These are phyloP conservation scores for Puya raimondii DNA, from an alignment of 176 grass and related monocot genomes.

Conservation along the genomic window DNA sequence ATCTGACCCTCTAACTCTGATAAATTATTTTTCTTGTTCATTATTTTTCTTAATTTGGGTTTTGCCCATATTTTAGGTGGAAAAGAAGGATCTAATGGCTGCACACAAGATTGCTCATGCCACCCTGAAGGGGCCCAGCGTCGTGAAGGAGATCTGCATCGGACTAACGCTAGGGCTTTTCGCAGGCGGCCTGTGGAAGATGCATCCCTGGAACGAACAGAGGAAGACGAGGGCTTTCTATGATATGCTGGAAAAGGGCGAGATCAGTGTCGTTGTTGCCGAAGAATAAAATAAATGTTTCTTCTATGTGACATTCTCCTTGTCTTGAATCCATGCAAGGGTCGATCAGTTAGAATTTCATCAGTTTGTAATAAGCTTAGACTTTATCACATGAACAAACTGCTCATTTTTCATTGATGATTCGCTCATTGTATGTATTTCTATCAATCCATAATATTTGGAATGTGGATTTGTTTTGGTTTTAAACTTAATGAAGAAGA, in stretches of 20 bases:
- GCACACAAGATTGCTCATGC: conserved; percentile 11
- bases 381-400: too few species aligned
- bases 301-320: neutral
- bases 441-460: too few species aligned
- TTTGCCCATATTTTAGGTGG: neutral
- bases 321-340: neutral
- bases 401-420: too few species aligned
- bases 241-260: conserved; percentile 16
- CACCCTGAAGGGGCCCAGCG: conserved; percentile 13
- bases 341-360: too few species aligned
- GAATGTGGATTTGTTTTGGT: too few species aligned
- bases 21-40: neutral
- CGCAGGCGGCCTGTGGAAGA: conserved; percentile 11
- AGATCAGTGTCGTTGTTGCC: conserved; percentile 6
- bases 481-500: too few species aligned
- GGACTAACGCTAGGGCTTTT: conserved; percentile 11
- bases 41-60: neutral
- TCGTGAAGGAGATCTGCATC: conserved; percentile 20
- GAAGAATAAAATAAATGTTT: conserved; percentile 13
- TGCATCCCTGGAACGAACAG: conserved; percentile 23
- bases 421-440: too few species aligned
- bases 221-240: conserved; percentile 14
- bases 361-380: too few species aligned
- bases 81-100: conserved; percentile 10
- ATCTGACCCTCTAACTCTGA: too few species aligned